Percentiles rank a stretch among this genome's conserved stretches.
Evolutionary conservation across 495 filamentous ascomycete species (phyloP).

Genomic region (Chlorociboria aeruginascens): DNA sequence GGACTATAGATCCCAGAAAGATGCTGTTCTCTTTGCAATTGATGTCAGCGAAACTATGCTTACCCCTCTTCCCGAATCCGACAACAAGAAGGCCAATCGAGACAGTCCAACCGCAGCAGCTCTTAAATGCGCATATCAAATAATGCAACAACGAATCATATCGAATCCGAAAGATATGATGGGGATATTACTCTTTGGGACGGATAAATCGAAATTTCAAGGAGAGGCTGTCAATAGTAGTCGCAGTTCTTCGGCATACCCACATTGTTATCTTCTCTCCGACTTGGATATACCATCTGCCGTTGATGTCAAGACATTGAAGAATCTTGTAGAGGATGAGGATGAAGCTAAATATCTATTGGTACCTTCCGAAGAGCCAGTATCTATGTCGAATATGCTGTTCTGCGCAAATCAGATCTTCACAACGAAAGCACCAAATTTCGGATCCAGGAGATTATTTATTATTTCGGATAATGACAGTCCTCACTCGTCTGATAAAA

Average conservation of each 20-base stretch:
- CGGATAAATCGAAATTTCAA: conserved; percentile 72
- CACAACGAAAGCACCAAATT: conserved; percentile 88
- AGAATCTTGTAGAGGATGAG: conserved; percentile 54
- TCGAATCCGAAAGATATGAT: conserved; percentile 97
- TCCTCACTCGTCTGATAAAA: conserved; percentile 63
- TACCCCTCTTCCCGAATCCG: conserved; percentile 44
- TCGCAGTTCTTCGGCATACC: conserved; percentile 55
- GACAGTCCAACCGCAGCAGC: conserved; percentile 70
- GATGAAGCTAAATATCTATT: conserved; percentile 62
- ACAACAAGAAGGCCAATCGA: conserved; percentile 58
- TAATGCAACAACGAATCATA: conserved; percentile 98
- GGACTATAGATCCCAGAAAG: conserved; percentile 78
- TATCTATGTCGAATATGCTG: conserved; percentile 79
- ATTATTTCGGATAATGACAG: conserved; percentile 93
- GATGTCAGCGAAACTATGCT: conserved; percentile 92
- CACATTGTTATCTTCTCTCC: conserved; percentile 84
- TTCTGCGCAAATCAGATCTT: conserved; percentile 97
- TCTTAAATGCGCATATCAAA: conserved; percentile 82
- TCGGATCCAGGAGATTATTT: conserved; percentile 82
- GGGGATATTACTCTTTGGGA: conserved; percentile 89
- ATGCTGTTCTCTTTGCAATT: conserved; percentile 94
- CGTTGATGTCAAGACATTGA: conserved; percentile 70
- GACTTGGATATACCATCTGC: conserved; percentile 84
- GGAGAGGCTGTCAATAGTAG: conserved; percentile 49
- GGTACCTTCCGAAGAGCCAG: conserved; percentile 52